Conservation (phyloP, 106 monocot genomes). For the Xerophyta viscosa region DNA sequence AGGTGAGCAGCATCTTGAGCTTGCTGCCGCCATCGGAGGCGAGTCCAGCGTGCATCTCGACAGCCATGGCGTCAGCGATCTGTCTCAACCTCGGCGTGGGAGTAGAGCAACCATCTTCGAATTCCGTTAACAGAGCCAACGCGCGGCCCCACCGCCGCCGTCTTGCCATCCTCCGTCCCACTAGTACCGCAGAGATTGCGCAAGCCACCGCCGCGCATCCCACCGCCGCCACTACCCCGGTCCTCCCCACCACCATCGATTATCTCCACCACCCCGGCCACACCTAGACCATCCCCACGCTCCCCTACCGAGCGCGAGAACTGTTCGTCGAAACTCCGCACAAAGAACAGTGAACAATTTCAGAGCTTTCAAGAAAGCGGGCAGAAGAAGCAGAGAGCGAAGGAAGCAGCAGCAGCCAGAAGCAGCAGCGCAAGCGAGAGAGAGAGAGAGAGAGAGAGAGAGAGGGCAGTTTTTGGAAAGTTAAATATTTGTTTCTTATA, state of each 20-base stretch:
- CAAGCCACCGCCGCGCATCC: constrained; percentile 58
- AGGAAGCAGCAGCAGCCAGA: too few species aligned
- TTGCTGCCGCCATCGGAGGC: constrained; percentile 80
- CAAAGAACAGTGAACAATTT: background rate
- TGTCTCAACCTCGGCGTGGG: constrained; percentile 37
- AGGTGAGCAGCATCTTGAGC: constrained; percentile 76
- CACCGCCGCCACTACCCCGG: constrained; percentile 48
- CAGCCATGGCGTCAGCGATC: constrained; percentile 77
- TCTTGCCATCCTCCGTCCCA: constrained; percentile 26
- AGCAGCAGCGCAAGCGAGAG: too few species aligned
- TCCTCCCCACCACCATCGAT: constrained; percentile 35
- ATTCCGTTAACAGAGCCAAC: constrained; percentile 43
- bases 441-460: constrained; percentile 2
- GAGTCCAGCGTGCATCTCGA: constrained; percentile 84
- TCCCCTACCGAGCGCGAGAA: background rate
- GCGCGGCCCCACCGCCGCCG: constrained; percentile 40
- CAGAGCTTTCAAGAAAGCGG: background rate
- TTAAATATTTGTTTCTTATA: too few species aligned
- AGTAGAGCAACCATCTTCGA: constrained; percentile 50
- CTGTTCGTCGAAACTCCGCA: constrained; percentile 13
- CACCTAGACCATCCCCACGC: constrained; percentile 10
- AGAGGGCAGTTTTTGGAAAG: background rate
- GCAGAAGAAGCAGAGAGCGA: background rate
- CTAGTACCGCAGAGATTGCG: constrained; percentile 47
- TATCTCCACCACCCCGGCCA: too few species aligned